Evolutionary conservation across 441 rosid species (phyloP).

Genomic region (Dalechampia spathulata): DNA sequence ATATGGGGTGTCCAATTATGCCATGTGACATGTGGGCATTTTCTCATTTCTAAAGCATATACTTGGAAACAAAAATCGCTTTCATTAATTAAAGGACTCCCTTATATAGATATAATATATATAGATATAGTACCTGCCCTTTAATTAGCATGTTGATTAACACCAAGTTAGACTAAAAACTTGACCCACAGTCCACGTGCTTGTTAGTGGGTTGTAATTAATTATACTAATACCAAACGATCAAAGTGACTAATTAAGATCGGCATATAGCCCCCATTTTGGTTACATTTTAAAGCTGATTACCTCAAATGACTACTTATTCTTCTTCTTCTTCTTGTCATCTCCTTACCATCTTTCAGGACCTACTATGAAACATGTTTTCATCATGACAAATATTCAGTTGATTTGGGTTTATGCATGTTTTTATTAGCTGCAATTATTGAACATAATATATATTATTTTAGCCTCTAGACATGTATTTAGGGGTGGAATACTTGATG

Average conservation of each 20-base stretch:
- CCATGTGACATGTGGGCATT: slow-evolving; percentile 39
- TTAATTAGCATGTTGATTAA: neutral
- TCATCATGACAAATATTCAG: too few species aligned
- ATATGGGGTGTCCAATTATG: slow-evolving; percentile 38
- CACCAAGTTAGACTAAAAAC: neutral
- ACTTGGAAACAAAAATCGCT: too few species aligned
- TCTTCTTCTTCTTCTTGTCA: too few species aligned
- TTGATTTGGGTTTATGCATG: too few species aligned
- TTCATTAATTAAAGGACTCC: slow-evolving; percentile 4
- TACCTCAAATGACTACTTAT: too few species aligned
- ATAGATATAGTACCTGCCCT: neutral
- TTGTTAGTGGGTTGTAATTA: neutral
- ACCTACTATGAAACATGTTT: too few species aligned
- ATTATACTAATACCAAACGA: neutral
- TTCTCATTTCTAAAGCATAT: neutral
- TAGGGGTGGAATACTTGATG: neutral
- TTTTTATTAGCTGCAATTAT: too few species aligned
- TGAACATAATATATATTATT: too few species aligned
- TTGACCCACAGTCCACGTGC: slow-evolving; percentile 18
- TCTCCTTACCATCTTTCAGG: too few species aligned
- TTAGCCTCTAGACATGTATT: neutral
- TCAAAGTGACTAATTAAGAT: too few species aligned
- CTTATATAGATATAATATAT: neutral
- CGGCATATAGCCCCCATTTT: too few species aligned
- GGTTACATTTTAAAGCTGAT: too few species aligned